phyloP scores from a whole-genome alignment of 2,329 filamentous ascomycete genomes.

The Biscogniauxia marginata region DNA sequence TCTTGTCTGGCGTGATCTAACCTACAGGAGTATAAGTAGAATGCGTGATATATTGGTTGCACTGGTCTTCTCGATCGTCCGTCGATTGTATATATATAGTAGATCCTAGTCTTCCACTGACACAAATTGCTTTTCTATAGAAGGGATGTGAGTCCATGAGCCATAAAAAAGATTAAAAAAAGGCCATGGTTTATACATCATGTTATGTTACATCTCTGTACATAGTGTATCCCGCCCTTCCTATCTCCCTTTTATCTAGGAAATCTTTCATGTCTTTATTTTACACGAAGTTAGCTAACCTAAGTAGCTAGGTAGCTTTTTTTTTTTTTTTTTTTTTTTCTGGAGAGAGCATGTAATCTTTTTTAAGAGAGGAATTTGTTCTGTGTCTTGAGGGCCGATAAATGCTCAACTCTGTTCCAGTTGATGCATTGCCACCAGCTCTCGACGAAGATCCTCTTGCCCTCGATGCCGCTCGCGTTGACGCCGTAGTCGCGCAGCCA shows the following conservation, averaged over 20 bases:
- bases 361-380: slow-evolving; percentile 20
- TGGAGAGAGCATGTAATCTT: background rate
- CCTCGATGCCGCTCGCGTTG: slow-evolving; percentile 55
- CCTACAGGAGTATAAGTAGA: too few species aligned
- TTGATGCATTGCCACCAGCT: slow-evolving; percentile 87
- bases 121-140: too few species aligned
- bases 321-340: slow-evolving; percentile 11
- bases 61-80: too few species aligned
- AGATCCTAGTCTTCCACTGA: too few species aligned
- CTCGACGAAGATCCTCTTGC: slow-evolving; percentile 74
- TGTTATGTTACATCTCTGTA: slow-evolving; percentile 2
- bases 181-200: slow-evolving; percentile 1
- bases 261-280: slow-evolving; percentile 13
- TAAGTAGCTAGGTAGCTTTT: background rate
- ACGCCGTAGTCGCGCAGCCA: slow-evolving; percentile 81
- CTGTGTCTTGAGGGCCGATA: slow-evolving; percentile 23
- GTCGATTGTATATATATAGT: too few species aligned
- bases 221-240: background rate
- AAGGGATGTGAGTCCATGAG: too few species aligned
- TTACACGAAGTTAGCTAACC: slow-evolving; percentile 12
- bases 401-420: slow-evolving; percentile 69
- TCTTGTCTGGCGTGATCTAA: too few species aligned
- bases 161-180: slow-evolving; percentile 16
- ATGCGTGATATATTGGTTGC: too few species aligned
- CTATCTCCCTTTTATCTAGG: slow-evolving; percentile 4